These are phyloP conservation scores for Thelonectria blattea DNA, from an alignment of 2,329 filamentous ascomycete genomes.

Conservation along the genomic window DNA sequence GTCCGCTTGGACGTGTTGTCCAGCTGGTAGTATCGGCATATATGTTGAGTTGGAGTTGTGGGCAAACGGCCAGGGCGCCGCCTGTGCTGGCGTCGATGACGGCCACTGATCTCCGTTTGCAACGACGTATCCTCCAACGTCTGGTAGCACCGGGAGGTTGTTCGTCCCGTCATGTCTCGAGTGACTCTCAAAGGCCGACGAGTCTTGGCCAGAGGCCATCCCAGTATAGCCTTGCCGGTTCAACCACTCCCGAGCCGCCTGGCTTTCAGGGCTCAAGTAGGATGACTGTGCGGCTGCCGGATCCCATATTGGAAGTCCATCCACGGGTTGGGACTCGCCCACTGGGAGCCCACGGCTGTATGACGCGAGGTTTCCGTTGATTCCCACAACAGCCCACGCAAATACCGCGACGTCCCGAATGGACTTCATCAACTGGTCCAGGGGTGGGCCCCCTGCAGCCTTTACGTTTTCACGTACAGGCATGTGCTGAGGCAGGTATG, in stretches of 20 bases:
- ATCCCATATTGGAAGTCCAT: conserved; percentile 39
- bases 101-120: neutral
- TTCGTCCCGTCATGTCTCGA: neutral
- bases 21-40: neutral
- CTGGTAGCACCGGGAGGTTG: neutral
- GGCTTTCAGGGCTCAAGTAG: conserved; percentile 35
- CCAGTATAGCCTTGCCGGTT: conserved; percentile 14
- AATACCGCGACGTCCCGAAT: conserved; percentile 89
- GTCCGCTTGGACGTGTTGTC: neutral
- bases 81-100: neutral
- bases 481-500: conserved; percentile 52
- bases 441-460: conserved; percentile 58
- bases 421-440: conserved; percentile 74
- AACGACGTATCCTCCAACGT: conserved; percentile 5
- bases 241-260: conserved; percentile 34
- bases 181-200: neutral
- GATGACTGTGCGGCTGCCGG: conserved; percentile 24
- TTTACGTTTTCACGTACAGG: conserved; percentile 52
- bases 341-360: conserved; percentile 67
- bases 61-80: neutral
- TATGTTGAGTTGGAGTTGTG: neutral
- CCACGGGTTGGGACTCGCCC: conserved; percentile 65
- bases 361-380: conserved; percentile 75
- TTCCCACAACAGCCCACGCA: conserved; percentile 80
- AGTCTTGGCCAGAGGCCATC: neutral